Evolutionary conservation across 2,329 filamentous ascomycete genomes (phyloP).

Genomic region (Diplocarpon mali): DNA sequence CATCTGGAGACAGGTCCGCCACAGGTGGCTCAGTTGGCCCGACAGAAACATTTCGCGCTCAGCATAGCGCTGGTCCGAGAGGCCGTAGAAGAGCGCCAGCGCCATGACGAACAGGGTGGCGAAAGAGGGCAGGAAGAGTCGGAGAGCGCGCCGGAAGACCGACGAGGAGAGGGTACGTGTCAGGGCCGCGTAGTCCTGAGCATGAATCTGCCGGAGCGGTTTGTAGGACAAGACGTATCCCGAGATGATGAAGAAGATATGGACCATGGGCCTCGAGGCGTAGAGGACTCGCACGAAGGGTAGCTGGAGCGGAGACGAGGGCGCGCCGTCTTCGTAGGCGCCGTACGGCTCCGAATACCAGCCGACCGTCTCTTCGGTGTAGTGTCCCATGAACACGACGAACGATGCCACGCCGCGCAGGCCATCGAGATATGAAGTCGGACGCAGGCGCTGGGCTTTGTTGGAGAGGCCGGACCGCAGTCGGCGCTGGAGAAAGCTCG

Average conservation of each 20-base stretch:
- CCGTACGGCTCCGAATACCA: conserved; percentile 26
- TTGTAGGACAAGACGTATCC: conserved; percentile 37
- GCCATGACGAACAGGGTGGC: conserved; percentile 35
- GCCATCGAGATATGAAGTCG: conserved; percentile 36
- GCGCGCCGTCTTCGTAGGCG: conserved; percentile 24
- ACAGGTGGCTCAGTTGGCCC: conserved; percentile 31
- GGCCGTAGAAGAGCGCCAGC: conserved; percentile 33
- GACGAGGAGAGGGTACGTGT: conserved; percentile 34
- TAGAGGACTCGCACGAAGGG: conserved; percentile 34
- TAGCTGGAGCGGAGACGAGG: conserved; percentile 33
- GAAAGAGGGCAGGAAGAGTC: conserved; percentile 36
- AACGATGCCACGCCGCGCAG: conserved; percentile 38
- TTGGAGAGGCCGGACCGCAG: conserved; percentile 20
- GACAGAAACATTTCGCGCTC: conserved; percentile 27
- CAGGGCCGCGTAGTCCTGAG: conserved; percentile 29
- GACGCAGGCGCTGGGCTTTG: conserved; percentile 26
- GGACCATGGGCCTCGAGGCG: conserved; percentile 38
- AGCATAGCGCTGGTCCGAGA: conserved; percentile 35
- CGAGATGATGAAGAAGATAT: conserved; percentile 41
- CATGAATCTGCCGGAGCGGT: conserved; percentile 32
- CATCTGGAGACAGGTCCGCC: conserved; percentile 32
- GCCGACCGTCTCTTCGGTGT: conserved; percentile 33
- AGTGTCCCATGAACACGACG: conserved; percentile 37
- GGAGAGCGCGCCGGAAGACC: conserved; percentile 35
- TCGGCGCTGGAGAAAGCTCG: conserved; percentile 26